Evolutionary conservation across 352 stramenopile species (phyloP).

Genomic region (Nothophytophthora sp.): DNA sequence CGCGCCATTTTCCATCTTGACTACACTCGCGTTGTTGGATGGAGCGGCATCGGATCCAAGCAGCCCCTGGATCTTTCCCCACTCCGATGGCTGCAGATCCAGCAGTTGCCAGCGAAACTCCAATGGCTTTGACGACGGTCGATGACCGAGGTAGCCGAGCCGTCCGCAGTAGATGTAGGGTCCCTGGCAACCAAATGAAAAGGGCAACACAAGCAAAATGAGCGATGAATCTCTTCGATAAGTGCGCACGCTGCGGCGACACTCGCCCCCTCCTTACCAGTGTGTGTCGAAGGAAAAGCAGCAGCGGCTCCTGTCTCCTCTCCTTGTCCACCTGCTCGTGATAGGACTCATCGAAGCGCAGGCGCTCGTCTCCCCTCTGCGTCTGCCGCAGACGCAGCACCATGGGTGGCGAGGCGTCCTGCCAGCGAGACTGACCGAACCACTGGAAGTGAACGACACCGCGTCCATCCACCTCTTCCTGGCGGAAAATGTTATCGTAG

Average conservation of each 20-base stretch:
- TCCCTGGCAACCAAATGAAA: constrained; percentile 9
- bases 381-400: constrained; percentile 31
- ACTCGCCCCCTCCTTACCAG: constrained; percentile 19
- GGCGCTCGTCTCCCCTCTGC: constrained; percentile 25
- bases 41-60: no score
- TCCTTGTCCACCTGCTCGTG: constrained; percentile 8
- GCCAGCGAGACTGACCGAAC: constrained; percentile 43
- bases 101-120: constrained; percentile 75
- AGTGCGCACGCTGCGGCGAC: no score
- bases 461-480: constrained; percentile 13
- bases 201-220: no score
- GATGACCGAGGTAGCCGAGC: constrained; percentile 51
- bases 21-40: no score
- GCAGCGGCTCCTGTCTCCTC: constrained; percentile 21
- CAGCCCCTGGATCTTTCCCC: constrained; percentile 16
- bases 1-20: no score
- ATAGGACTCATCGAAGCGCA: constrained; percentile 34
- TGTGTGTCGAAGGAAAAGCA: constrained; percentile 57
- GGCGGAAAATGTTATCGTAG: constrained; percentile 56
- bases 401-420: constrained; percentile 21
- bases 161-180: constrained; percentile 73
- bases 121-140: constrained; percentile 27
- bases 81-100: constrained; percentile 32
- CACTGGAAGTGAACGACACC: constrained; percentile 53
- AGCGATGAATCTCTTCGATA: no score